Percentiles rank a stretch among this genome's conserved stretches.
Conservation (phyloP, 441 rosid genomes). For the Erodium chrysanthum region DNA sequence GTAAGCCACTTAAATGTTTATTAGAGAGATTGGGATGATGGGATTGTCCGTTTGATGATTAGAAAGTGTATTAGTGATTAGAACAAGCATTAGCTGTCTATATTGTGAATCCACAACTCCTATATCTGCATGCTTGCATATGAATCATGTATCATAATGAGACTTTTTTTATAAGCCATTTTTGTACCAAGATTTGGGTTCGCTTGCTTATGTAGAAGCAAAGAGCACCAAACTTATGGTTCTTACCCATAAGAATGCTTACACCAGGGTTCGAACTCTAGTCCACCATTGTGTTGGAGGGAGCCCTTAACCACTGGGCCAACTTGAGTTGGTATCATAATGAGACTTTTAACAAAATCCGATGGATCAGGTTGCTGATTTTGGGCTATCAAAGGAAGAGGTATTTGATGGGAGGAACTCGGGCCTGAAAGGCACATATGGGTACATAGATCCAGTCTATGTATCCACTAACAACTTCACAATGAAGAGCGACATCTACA, state of each 20-base stretch:
- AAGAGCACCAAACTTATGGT: too few species aligned
- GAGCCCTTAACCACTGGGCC: too few species aligned
- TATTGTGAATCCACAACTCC: neutral
- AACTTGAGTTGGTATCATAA: too few species aligned
- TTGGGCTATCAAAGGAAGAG: constrained; percentile 88
- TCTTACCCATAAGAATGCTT: too few species aligned
- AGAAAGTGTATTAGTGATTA: neutral
- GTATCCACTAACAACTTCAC: constrained; percentile 76
- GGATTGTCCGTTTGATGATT: too few species aligned
- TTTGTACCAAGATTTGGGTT: too few species aligned
- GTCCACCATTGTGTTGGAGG: too few species aligned
- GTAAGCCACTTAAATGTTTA: constrained; percentile 26
- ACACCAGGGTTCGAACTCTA: too few species aligned
- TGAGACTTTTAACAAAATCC: neutral
- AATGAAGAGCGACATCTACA: constrained; percentile 75
- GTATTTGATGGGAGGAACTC: constrained; percentile 59
- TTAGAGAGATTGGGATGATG: too few species aligned
- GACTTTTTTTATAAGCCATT: too few species aligned
- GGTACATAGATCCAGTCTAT: constrained; percentile 80
- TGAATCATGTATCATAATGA: neutral
- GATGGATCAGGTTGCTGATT: constrained; percentile 78
- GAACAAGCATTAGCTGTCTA: neutral
- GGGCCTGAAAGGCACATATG: constrained; percentile 83
- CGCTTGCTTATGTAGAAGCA: too few species aligned
- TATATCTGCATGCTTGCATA: neutral